Percentiles rank a stretch among this genome's conserved stretches.
These are phyloP conservation scores for Kuraishia floccosa DNA, from an alignment of 805 yeast genomes.

Conservation along the genomic window DNA sequence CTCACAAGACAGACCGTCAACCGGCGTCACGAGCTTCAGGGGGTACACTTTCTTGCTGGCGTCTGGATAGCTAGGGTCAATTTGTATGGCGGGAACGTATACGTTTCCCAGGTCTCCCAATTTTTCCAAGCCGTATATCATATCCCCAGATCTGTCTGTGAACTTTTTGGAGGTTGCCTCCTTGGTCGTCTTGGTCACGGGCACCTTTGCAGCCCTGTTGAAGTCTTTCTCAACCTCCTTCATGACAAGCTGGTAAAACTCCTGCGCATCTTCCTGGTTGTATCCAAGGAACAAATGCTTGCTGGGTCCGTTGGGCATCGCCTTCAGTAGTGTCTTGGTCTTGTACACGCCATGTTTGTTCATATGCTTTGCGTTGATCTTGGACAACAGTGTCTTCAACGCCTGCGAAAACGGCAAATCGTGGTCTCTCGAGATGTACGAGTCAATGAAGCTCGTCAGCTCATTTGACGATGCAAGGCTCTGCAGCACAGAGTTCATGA, in stretches of 20 bases:
- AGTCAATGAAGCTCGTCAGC: slow-evolving; percentile 42
- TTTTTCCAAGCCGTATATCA: slow-evolving; percentile 25
- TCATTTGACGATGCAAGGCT: slow-evolving; percentile 65
- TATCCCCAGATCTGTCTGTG: slow-evolving; percentile 13
- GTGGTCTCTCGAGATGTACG: slow-evolving; percentile 15
- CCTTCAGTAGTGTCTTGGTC: slow-evolving; percentile 47
- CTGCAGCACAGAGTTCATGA: slow-evolving; percentile 87
- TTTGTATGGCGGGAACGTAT: slow-evolving; percentile 61
- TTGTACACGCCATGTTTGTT: slow-evolving; percentile 46
- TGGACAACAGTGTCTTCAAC: slow-evolving; percentile 37
- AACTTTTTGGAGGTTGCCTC: slow-evolving; percentile 15
- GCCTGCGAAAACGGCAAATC: slow-evolving; percentile 11
- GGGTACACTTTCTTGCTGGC: slow-evolving; percentile 34
- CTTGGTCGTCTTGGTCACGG: slow-evolving; percentile 12
- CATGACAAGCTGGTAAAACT: slow-evolving; percentile 76
- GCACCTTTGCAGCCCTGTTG: slow-evolving; percentile 20
- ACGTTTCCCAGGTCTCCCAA: slow-evolving; percentile 54
- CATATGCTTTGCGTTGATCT: slow-evolving; percentile 46
- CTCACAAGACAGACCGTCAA: slow-evolving; percentile 82
- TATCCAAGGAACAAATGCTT: slow-evolving; percentile 72
- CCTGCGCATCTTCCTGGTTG: slow-evolving; percentile 96
- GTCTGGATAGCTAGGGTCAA: slow-evolving; percentile 56
- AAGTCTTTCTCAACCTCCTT: slow-evolving; percentile 52
- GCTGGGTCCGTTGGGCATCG: slow-evolving; percentile 70
- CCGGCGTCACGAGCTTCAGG: slow-evolving; percentile 66